phyloP scores from a whole-genome alignment of 805 yeast species.

The Sugiyamaella qingdaonensis region DNA sequence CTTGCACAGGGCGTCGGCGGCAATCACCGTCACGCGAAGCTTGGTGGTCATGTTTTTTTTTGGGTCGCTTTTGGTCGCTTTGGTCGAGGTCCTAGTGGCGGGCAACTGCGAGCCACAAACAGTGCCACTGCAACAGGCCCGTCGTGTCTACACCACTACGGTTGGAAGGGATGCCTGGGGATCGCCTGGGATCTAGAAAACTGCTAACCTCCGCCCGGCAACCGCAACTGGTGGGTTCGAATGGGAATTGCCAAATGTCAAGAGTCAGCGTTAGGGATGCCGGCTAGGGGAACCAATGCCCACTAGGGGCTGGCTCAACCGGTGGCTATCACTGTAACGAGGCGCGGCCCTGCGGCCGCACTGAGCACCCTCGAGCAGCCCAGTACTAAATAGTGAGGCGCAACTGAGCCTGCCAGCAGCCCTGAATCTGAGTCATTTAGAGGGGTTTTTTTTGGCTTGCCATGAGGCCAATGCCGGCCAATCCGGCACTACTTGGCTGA shows the following conservation, averaged over 20 bases:
- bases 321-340: neutral
- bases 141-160: neutral
- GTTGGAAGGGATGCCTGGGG: neutral
- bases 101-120: constrained; percentile 4
- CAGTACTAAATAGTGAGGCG: too few relatives aligned
- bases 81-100: neutral
- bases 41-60: constrained; percentile 5
- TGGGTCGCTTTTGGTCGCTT: neutral
- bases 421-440: too few relatives aligned
- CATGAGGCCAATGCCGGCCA: too few relatives aligned
- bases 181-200: neutral
- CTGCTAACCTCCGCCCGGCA: too few relatives aligned
- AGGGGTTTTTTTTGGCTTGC: too few relatives aligned
- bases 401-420: too few relatives aligned
- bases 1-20: constrained; percentile 93
- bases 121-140: neutral
- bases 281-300: neutral
- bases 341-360: neutral
- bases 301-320: neutral
- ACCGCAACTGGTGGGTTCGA: too few relatives aligned
- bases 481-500: too few relatives aligned
- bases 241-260: too few relatives aligned
- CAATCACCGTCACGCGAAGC: constrained; percentile 49
- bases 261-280: neutral
- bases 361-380: too few relatives aligned